Evolutionary conservation across 2,329 filamentous ascomycete genomes (phyloP), one percentile per base, ranked within the genome.

Genomic region (Cladophialophora psammophila): DNA sequence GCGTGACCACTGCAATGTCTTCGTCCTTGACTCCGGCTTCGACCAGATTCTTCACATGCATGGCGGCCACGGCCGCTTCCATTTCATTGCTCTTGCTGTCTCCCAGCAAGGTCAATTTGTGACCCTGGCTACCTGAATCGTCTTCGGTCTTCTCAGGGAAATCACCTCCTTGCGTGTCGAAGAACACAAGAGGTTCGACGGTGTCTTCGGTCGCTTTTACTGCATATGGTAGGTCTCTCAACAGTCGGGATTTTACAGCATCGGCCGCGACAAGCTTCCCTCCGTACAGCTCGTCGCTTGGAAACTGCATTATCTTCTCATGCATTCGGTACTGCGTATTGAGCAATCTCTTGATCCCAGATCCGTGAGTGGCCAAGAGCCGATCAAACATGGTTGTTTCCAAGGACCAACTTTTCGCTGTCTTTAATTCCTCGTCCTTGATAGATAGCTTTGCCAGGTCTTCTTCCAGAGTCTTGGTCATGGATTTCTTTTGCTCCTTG

Each of bases 241-340:
- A 84, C 6, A 97, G 80, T 15, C 94, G 87, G 5, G 80, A 81
- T 76, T 90, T 91, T 69, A 98, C 95, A 0, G 84, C 83, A 4
- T 94, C 91, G 1, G 91, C 93, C 0, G 95, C 94, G 2, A 94
- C 81, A 0, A 99, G 86, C 74, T 90, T 90, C 1, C 87, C 87
- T 68, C 92, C 92, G 80, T 99, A 99, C 10, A 98, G 84, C 76
- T 94, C 90, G 69, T 91, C 86, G 0, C 94, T 97, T 0, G 95
- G 94, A 74, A 97, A 99, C 6, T 88, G 86, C 94, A 98, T 98
- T 74, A 99, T 98, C 62, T 85, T 88, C 75, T 96, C 91, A 76
- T 99, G 93, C 95, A 99, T 99, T 42, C 95, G 93, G 78, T 99
- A 99, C 80, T 99, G 95, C 4, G 91, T 96, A 3, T 93, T 98